These are phyloP conservation scores for Hagleromyces aurorensis DNA, from an alignment of 805 yeast species.

Conservation along the genomic window DNA sequence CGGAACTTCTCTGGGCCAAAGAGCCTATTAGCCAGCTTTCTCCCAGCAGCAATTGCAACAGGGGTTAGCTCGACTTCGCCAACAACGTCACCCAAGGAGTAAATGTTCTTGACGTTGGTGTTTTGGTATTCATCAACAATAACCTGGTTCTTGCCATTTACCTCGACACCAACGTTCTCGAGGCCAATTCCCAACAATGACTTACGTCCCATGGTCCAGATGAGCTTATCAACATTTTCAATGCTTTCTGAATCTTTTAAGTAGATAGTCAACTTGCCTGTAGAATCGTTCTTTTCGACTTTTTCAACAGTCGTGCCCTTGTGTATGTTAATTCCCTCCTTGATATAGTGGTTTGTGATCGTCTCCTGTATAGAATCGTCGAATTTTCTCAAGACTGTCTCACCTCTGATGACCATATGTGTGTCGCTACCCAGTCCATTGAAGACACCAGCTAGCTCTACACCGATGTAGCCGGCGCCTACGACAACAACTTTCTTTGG, in stretches of 20 bases:
- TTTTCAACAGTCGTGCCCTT: constrained; percentile 48
- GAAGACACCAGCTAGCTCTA: constrained; percentile 93
- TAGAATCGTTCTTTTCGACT: constrained; percentile 39
- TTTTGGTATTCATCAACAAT: constrained; percentile 83
- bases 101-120: constrained; percentile 62
- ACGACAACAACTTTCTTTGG: constrained; percentile 91
- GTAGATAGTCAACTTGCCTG: constrained; percentile 44
- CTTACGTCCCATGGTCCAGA: constrained; percentile 94
- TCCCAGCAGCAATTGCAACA: constrained; percentile 97
- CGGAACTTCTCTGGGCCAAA: constrained; percentile 72
- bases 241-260: constrained; percentile 35
- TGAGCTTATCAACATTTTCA: constrained; percentile 72
- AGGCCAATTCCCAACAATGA: constrained; percentile 68
- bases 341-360: constrained; percentile 70
- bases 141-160: constrained; percentile 53
- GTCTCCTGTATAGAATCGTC: constrained; percentile 75
- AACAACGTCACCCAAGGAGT: constrained; percentile 88
- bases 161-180: constrained; percentile 64
- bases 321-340: constrained; percentile 75
- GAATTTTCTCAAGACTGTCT: constrained; percentile 80
- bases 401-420: constrained; percentile 83
- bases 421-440: constrained; percentile 80
- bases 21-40: constrained; percentile 83
- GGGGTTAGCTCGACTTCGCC: constrained; percentile 95
- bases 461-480: constrained; percentile 97